phyloP scores from a whole-genome alignment of 176 grass and related monocot species.

The Typha latifolia region DNA sequence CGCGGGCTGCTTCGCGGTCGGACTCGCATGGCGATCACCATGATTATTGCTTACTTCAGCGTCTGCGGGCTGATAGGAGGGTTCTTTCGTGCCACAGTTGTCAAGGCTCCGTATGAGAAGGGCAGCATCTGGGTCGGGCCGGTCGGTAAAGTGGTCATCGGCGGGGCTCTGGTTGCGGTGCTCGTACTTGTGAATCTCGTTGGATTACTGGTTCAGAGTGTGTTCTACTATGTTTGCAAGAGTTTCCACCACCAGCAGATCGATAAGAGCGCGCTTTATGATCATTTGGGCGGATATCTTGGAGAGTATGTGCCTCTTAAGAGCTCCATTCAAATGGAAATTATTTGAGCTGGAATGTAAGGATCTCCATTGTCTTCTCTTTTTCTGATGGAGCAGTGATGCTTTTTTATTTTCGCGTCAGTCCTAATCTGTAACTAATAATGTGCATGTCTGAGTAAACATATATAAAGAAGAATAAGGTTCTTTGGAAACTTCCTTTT shows the following conservation, averaged over 20 bases:
- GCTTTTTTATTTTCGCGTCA: no score
- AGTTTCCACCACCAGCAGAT: slow-evolving; percentile 95
- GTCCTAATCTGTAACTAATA: no score
- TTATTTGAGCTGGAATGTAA: slow-evolving; percentile 29
- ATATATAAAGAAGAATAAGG: no score
- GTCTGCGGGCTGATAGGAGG: slow-evolving; percentile 44
- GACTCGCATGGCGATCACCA: slow-evolving; percentile 32
- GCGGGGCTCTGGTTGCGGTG: slow-evolving; percentile 53
- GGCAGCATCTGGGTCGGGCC: slow-evolving; percentile 55
- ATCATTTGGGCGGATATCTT: slow-evolving; percentile 88
- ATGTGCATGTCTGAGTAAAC: no score
- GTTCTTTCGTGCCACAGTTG: slow-evolving; percentile 68
- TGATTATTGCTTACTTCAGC: slow-evolving; percentile 64
- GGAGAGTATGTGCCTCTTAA: slow-evolving; percentile 94
- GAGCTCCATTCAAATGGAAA: slow-evolving; percentile 94
- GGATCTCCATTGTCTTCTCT: no score
- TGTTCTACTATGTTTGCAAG: slow-evolving; percentile 98
- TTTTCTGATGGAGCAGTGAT: no score
- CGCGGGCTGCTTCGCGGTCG: slow-evolving; percentile 58
- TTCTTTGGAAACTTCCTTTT: no score
- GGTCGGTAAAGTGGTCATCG: slow-evolving; percentile 32
- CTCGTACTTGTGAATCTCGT: slow-evolving; percentile 69
- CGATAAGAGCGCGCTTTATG: slow-evolving; percentile 62
- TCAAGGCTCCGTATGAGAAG: slow-evolving; percentile 59
- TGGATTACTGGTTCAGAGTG: slow-evolving; percentile 77